Evolutionary conservation across 768 basidiomycete genomes (phyloP).

Genomic region (Lactarius hengduanensis): DNA sequence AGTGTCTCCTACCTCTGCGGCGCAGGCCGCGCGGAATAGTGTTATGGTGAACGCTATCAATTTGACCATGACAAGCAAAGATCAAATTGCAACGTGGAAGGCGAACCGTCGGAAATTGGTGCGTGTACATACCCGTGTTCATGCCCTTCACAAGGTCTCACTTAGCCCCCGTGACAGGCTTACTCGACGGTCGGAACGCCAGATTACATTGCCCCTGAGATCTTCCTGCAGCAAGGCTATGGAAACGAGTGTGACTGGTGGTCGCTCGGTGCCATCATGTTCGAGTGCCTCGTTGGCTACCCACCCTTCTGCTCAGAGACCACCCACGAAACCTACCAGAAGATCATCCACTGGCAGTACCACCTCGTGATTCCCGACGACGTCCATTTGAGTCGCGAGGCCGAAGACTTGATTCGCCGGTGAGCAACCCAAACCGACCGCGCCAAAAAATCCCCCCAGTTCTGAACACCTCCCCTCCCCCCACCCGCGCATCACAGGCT

Average conservation of each 20-base stretch:
- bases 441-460: not conserved
- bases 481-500: slow-evolving; percentile 46
- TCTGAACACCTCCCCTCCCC: slow-evolving; percentile 1
- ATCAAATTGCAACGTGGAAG: slow-evolving; percentile 97
- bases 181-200: slow-evolving; percentile 98
- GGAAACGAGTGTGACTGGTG: slow-evolving; percentile 99
- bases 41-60: slow-evolving; percentile 98
- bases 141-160: slow-evolving; percentile 9
- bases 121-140: slow-evolving; percentile 31
- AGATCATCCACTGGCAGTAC: slow-evolving; percentile 92
- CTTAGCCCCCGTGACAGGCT: slow-evolving; percentile 50
- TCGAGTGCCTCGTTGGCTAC: slow-evolving; percentile 96
- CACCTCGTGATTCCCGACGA: slow-evolving; percentile 91
- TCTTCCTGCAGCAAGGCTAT: slow-evolving; percentile 96
- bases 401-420: slow-evolving; percentile 86
- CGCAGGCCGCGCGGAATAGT: slow-evolving; percentile 76
- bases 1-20: slow-evolving; percentile 41
- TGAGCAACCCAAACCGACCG: slow-evolving; percentile 37
- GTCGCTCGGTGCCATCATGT: slow-evolving; percentile 98
- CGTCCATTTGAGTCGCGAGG: slow-evolving; percentile 86
- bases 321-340: slow-evolving; percentile 96
- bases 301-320: slow-evolving; percentile 96
- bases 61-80: slow-evolving; percentile 90
- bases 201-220: slow-evolving; percentile 95
- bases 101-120: slow-evolving; percentile 95